These are phyloP conservation scores for Plasmodium blacklocki DNA, from an alignment of 169 alveolate species.

Conservation along the genomic window DNA sequence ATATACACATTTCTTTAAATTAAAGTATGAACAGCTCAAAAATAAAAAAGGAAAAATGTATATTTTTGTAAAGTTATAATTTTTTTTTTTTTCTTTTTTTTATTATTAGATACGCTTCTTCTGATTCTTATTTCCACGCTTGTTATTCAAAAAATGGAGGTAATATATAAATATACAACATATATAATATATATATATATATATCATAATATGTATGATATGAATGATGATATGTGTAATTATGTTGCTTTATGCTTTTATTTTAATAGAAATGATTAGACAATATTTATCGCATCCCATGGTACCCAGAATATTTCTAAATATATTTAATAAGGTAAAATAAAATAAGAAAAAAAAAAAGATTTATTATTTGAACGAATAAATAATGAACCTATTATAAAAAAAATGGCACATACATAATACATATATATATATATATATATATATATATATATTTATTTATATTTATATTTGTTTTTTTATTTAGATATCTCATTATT, in stretches of 20 bases:
- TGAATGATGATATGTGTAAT: not conserved
- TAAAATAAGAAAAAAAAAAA: not conserved
- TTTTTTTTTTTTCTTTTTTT: not conserved
- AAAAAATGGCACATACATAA: not conserved
- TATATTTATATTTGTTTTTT: slow-evolving; percentile 2
- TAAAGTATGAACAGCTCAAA: slow-evolving; percentile 35
- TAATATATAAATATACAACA: not conserved
- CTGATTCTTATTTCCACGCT: slow-evolving; percentile 76
- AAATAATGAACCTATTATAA: not conserved
- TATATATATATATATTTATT: not conserved
- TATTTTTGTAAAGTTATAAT: not conserved
- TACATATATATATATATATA: not conserved
- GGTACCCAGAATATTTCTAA: slow-evolving; percentile 42
- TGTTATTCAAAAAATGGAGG: slow-evolving; percentile 75
- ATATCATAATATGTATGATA: not conserved
- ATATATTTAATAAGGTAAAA: slow-evolving; percentile 57
- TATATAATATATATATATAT: not conserved
- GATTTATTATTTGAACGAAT: not conserved
- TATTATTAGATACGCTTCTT: slow-evolving; percentile 34
- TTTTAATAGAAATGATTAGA: slow-evolving; percentile 63
- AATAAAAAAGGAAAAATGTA: slow-evolving; percentile 6
- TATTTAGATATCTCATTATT: slow-evolving; percentile 52
- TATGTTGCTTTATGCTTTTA: not conserved
- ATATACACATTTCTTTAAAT: slow-evolving; percentile 62
- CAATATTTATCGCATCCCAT: slow-evolving; percentile 72